Evolutionary conservation across 1,284 basidiomycete species (phyloP), one percentile per base, ranked within the genome.

Genomic region (Xerocomus nothofagi): DNA sequence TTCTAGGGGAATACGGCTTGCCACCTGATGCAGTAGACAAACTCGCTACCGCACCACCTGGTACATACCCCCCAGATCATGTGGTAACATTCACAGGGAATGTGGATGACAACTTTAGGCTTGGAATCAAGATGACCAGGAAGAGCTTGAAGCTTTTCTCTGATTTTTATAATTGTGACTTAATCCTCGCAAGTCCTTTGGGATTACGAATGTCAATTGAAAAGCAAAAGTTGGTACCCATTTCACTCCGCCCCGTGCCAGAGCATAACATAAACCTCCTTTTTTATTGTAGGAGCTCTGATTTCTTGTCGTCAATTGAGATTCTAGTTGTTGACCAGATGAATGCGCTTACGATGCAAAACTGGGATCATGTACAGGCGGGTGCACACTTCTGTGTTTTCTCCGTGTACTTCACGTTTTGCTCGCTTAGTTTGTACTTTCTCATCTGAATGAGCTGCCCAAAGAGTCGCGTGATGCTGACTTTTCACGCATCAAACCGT

Each of bases 351-450:
- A 80, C 84, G 7, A 99, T 99, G 97, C 96, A 99, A 73, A 99
- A 99, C 64, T 99, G 97, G 97, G 94, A 98, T 44, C 96, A 99
- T 66, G 79, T 96, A 15, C 89, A 95, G 76, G 93, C 91, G 46
- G 15, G 49, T 30, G 6, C 26, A 4, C 3, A 3, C 18, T 41
- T 41, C 21, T 15, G 8, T 14, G 5, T 33, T 26, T 27, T 45
- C 38, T 29, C 12, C 11, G 21, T 23, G 34, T 23, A 9, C 18
- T 34, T 44, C 23, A 55, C 47, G 38, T 54, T 9, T 15, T 37
- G 29, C 30, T 21, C 9, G 43, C 54, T 10, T 38, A 98, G 92
- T 97, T 92, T 66, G 81, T 97, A 38, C 76, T 98, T 57, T 82
- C 80, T 3, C 80, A 89, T 52, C 70, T 98, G 43, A 98, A 98